Percentiles rank a stretch among this genome's conserved stretches.
Evolutionary conservation across 805 yeast genomes (phyloP).

Genomic region (Ogataea thermomethanolica): DNA sequence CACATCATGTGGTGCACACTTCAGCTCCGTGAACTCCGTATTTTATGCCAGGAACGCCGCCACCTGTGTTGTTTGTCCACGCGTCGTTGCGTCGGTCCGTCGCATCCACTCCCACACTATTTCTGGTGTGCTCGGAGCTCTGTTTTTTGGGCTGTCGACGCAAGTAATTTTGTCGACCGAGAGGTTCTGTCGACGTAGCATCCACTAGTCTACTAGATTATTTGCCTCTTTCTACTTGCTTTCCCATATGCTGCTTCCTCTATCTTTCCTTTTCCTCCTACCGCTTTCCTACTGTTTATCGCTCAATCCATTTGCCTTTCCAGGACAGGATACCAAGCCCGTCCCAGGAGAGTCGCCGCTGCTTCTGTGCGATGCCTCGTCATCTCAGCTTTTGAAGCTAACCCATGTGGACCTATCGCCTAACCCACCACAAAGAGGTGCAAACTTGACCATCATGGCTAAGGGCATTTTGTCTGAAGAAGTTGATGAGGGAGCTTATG

Average conservation of each 20-base stretch:
- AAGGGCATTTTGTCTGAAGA: conserved; percentile 54
- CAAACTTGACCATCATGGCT: conserved; percentile 75
- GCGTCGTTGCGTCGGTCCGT: background rate
- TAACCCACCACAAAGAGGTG: conserved; percentile 88
- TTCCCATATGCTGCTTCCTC: conserved; percentile 1
- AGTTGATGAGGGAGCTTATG: conserved; percentile 84
- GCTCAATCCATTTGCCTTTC: conserved; percentile 15
- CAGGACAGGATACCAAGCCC: conserved; percentile 47
- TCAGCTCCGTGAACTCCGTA: background rate
- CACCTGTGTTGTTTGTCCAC: background rate
- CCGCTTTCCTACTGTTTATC: conserved; percentile 13
- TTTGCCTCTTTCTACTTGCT: conserved; percentile 3
- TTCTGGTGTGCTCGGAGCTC: too few species aligned
- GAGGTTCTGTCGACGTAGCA: background rate
- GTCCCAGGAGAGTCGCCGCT: conserved; percentile 92
- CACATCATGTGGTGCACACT: background rate
- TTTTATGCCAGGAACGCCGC: background rate
- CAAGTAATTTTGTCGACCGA: background rate
- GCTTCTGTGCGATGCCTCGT: conserved; percentile 63
- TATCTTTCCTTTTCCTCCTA: conserved; percentile 1
- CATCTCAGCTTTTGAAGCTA: conserved; percentile 62
- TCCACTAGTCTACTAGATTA: background rate
- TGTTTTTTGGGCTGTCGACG: background rate
- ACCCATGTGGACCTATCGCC: conserved; percentile 63
- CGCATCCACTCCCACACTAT: too few species aligned